Conservation (phyloP, 352 stramenopile species). For the Thalassiosira mediterranea region DNA sequence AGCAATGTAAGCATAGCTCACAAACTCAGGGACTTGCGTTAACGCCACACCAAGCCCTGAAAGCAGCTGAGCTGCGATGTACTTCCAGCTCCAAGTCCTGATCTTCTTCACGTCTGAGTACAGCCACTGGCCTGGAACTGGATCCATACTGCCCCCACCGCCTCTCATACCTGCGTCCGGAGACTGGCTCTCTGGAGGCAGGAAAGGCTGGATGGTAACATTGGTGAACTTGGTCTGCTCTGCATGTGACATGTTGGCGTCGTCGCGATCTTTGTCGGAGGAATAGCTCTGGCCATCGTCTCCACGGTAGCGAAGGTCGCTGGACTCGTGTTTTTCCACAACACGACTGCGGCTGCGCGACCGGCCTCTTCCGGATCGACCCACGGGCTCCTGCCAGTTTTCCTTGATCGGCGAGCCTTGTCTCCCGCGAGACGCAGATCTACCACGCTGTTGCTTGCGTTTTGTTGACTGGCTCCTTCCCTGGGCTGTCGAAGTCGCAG, state of each 20-base stretch:
- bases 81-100: background rate
- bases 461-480: too few species aligned
- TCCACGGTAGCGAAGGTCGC: background rate
- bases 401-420: too few species aligned
- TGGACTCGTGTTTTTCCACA: too few species aligned
- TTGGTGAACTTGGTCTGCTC: background rate
- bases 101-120: background rate
- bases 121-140: slow-evolving; percentile 10
- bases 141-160: background rate
- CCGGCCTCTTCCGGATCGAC: too few species aligned
- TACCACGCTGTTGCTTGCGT: too few species aligned
- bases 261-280: background rate
- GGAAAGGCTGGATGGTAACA: background rate
- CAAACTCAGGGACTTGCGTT: slow-evolving; percentile 46
- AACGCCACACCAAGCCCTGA: slow-evolving; percentile 42
- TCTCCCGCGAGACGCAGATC: too few species aligned
- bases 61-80: slow-evolving; percentile 38
- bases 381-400: too few species aligned
- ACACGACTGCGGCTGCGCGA: too few species aligned
- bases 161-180: background rate
- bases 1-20: slow-evolving; percentile 84
- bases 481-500: too few species aligned
- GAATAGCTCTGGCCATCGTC: background rate
- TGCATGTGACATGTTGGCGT: background rate
- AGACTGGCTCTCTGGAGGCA: background rate